Base-by-base conservation (phyloP, 805 yeast genomes). In the Cyberlindnera euphorbiae region DNA sequence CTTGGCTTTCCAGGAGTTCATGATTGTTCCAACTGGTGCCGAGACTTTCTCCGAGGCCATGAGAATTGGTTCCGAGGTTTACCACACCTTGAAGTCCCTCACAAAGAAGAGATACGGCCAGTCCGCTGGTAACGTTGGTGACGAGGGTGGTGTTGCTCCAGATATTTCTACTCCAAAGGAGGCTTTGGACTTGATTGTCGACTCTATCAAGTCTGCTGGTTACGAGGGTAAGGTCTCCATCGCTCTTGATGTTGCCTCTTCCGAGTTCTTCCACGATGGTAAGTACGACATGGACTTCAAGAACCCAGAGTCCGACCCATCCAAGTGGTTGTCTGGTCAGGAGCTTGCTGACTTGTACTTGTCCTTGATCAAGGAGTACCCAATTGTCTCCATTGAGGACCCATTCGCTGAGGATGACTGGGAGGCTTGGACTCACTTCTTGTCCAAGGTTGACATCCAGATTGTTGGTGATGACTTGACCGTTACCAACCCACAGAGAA, bases 111-210 rank as follows among this genome's bases (percentile, higher is more conserved):
- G 73, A 67, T 93, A 90, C 82, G 98, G 98, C 65, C 82, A 86
- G 63, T 82, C 95, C 48, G 98, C 98, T 60, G 97, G 96, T 73
- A 90, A 90, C 75, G 98, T 90, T 65, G 98, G 98, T 80, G 98
- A 90, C 71, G 98, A 90, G 79, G 98, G 98, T 83, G 98, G 98
- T 81, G 96, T 90, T 75, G 98, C 98, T 60, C 98, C 98, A 70
- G 86, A 88, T 70, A 81, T 93, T 55, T 77, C 82, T 53, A 78
- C 96, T 57, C 90, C 98, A 64, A 85, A 79, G 69, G 97, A 90
- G 79, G 98, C 97, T 58, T 75, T 90, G 53, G 97, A 93, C 75
- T 81, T 90, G 67, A 87, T 90, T 67, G 75, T 78, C 56, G 82
- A 69, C 52, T 87, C 98, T 62, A 90, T 93, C 66, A 85, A 79